Conservation (phyloP, 2,329 filamentous ascomycete species). For the Sordariomycetes sp. region DNA sequence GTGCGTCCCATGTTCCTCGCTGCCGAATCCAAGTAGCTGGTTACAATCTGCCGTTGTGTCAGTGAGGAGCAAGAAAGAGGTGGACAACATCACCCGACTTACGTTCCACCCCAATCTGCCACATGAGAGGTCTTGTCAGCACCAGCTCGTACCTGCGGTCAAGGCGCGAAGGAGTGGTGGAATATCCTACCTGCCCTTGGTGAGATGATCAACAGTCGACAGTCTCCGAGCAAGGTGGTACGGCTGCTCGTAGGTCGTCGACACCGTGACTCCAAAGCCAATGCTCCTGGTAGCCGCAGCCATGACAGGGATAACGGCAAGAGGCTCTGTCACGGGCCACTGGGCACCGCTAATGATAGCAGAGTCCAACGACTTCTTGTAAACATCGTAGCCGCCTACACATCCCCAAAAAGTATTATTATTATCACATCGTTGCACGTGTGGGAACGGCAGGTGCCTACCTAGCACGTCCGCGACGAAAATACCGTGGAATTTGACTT, state of each 20-base stretch:
- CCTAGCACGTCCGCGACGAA: constrained; percentile 49
- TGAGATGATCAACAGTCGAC: constrained; percentile 52
- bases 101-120: constrained; percentile 1
- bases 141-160: background rate
- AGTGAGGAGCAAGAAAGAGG: background rate
- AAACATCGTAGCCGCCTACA: constrained; percentile 52
- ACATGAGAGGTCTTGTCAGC: background rate
- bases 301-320: constrained; percentile 49
- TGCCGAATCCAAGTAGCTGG: constrained; percentile 57
- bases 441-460: background rate
- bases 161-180: background rate
- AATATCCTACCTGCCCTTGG: constrained; percentile 37
- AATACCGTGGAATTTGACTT: constrained; percentile 30
- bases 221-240: constrained; percentile 53
- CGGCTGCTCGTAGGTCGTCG: constrained; percentile 56
- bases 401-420: background rate
- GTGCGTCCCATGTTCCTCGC: constrained; percentile 49
- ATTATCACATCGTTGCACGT: background rate
- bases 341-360: constrained; percentile 50
- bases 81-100: background rate
- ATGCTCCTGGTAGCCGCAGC: constrained; percentile 53
- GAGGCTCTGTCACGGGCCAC: constrained; percentile 59
- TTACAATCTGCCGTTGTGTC: constrained; percentile 40
- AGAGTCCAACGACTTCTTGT: constrained; percentile 40
- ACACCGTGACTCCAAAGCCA: constrained; percentile 55